Percentiles rank a stretch among this genome's conserved stretches.
phyloP scores from a whole-genome alignment of 345 rosid species.

The Eucalyptus curtisii region DNA sequence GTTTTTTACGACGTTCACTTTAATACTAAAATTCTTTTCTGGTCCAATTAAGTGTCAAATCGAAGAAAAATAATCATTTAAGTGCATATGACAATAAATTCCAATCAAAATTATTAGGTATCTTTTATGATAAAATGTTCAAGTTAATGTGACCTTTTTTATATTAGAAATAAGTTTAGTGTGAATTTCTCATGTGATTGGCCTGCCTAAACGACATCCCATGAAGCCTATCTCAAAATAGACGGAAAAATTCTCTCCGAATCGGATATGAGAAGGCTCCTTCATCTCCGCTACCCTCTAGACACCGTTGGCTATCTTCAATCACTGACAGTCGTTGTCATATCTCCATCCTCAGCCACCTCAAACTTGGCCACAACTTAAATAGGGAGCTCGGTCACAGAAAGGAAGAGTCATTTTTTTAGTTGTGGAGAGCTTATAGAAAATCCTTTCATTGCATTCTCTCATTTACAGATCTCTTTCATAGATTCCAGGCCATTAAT shows the following conservation, averaged over 20 bases:
- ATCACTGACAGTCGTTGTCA: not conserved
- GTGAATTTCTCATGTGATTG: not conserved
- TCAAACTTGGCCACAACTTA: not conserved
- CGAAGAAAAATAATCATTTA: too few relatives aligned
- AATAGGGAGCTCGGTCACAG: not conserved
- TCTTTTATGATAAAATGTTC: not conserved
- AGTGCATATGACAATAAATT: rapidly evolving
- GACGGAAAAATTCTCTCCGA: not conserved
- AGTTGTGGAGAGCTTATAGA: not conserved
- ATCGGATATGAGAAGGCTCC: not conserved
- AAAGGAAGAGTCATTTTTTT: not conserved
- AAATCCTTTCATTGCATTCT: not conserved
- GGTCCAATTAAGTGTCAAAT: rapidly evolving
- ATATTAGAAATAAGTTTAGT: rapidly evolving
- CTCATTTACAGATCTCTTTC: not conserved
- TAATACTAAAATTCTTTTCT: rapidly evolving
- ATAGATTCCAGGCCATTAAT: too few relatives aligned
- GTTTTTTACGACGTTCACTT: rapidly evolving
- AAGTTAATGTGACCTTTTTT: not conserved
- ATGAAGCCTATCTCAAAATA: not conserved
- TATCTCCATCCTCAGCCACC: not conserved
- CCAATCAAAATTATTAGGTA: rapidly evolving
- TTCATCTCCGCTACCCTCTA: not conserved
- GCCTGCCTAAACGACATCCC: not conserved
- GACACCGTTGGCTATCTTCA: not conserved